Evolutionary conservation across 352 stramenopile genomes (phyloP), one percentile per base, ranked within the genome.

Genomic region (Globisporangium recalcitrans): DNA sequence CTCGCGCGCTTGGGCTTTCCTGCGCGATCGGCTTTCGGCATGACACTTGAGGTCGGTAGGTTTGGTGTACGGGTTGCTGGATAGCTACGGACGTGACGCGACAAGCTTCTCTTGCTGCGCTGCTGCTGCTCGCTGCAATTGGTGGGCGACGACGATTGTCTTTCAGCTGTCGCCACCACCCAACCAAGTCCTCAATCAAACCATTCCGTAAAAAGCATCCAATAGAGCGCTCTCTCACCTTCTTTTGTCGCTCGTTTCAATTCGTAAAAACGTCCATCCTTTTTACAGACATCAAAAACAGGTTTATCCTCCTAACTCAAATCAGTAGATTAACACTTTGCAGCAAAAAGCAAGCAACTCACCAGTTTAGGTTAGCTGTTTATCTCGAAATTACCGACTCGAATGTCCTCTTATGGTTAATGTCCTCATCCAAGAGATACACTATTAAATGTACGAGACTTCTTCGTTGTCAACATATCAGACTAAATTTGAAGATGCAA

Each of bases 1-100:
- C 80, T 90, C 58, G 86, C 78, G 64, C 86, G 86, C 71, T 95
- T 95, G 40, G 82, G 79, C 71, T 93, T 95, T 52, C 78, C 76
- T 22, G 16, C 11, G 46, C 79, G 79, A 38, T 78, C 70, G 55
- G 74, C 71, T 76, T 91, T 91, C 36, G 84, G 84, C 84, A 93
- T 91, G 26, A 21, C 58, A 14, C 31, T 48, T 53, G 29, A 16
- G 19, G 51, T 32, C 10, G 54, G 4, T 34, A 22, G 27, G 14
- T 53, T 16, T 48, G 29, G 22, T 34, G 21, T 6, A 46, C 7
- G n/a, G 38, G 38, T 21, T 46, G 38, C 38, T 46, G 16, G 38
- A 46, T 2, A 46, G 42, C 51, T 42, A 16, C n/a, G 40, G 16
- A 16, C n/a, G 27, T 21, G 36, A 31, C n/a, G 27, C 26, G 36